Conservation (phyloP, 805 yeast genomes). For the Lipomyces sp. region DNA sequence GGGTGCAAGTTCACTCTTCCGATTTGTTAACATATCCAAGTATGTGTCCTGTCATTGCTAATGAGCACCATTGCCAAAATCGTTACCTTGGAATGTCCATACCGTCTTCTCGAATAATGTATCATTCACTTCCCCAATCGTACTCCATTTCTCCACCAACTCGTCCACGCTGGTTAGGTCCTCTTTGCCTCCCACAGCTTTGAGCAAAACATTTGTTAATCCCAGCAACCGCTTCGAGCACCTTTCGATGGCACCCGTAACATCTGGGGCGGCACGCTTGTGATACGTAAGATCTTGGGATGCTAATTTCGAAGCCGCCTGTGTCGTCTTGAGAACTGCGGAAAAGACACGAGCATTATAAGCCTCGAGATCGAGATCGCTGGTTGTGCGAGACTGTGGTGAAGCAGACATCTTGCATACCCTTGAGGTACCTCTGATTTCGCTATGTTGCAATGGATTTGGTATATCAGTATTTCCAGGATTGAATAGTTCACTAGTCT, state of each 20-base stretch:
- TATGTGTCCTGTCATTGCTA: conserved; percentile 37
- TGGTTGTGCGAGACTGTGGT: not conserved
- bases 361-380: conserved; percentile 4
- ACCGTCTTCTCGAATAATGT: conserved; percentile 69
- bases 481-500: not conserved
- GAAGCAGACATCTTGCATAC: conserved; percentile 2
- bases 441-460: not conserved
- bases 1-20: conserved; percentile 46
- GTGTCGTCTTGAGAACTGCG: conserved; percentile 27
- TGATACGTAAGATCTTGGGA: conserved; percentile 82
- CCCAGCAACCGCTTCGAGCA: conserved; percentile 52
- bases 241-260: conserved; percentile 50
- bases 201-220: conserved; percentile 54
- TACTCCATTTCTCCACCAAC: conserved; percentile 61
- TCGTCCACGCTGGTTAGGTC: conserved; percentile 50
- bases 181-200: conserved; percentile 17
- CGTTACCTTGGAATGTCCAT: conserved; percentile 21
- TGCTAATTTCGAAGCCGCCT: conserved; percentile 29
- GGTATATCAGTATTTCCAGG: not conserved
- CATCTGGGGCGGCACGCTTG: conserved; percentile 59
- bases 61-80: conserved; percentile 15
- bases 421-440: not conserved
- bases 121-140: conserved; percentile 67
- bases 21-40: conserved; percentile 38
- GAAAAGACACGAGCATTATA: conserved; percentile 10